These are phyloP conservation scores for Pseudonectria foliicola DNA, from an alignment of 2,329 filamentous ascomycete species.

Conservation along the genomic window DNA sequence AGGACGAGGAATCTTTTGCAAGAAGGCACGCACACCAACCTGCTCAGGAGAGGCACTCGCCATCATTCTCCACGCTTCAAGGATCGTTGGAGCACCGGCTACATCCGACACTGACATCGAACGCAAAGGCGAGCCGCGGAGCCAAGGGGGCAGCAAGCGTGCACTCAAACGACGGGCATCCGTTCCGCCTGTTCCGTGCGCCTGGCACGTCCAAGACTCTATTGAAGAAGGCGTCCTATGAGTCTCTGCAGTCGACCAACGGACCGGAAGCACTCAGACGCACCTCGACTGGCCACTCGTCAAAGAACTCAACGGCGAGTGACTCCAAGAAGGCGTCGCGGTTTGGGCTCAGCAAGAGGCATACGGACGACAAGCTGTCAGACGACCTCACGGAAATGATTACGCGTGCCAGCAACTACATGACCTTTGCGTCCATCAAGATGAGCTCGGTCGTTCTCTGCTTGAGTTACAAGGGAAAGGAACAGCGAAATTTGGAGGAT, in stretches of 20 bases:
- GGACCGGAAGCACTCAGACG: slow-evolving; percentile 39
- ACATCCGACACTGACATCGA: slow-evolving; percentile 68
- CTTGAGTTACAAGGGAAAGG: slow-evolving; percentile 92
- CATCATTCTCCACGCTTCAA: slow-evolving; percentile 52
- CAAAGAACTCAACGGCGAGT: slow-evolving; percentile 30
- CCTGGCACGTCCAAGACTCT: slow-evolving; percentile 36
- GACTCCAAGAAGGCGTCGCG: slow-evolving; percentile 44
- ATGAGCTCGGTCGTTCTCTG: slow-evolving; percentile 93
- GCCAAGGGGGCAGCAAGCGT: slow-evolving; percentile 43
- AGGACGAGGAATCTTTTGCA: slow-evolving; percentile 40
- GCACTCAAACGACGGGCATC: slow-evolving; percentile 40
- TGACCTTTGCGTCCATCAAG: slow-evolving; percentile 93
- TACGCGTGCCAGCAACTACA: slow-evolving; percentile 87
- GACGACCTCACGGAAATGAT: slow-evolving; percentile 98
- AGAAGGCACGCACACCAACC: slow-evolving; percentile 30
- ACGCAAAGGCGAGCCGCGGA: slow-evolving; percentile 29
- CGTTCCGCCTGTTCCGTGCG: slow-evolving; percentile 46
- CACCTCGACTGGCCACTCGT: slow-evolving; percentile 39
- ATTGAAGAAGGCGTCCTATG: slow-evolving; percentile 48
- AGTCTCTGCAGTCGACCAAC: slow-evolving; percentile 42
- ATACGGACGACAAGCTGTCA: slow-evolving; percentile 52
- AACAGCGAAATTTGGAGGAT: slow-evolving; percentile 91
- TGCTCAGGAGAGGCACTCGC: slow-evolving; percentile 36
- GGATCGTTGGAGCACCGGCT: slow-evolving; percentile 76
- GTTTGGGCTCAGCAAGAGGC: slow-evolving; percentile 47